A percentile compares a stretch with the other conserved stretches of the same genome.
Conservation (phyloP, 176 grass and related monocot species). For the Rhynchospora breviuscula region DNA sequence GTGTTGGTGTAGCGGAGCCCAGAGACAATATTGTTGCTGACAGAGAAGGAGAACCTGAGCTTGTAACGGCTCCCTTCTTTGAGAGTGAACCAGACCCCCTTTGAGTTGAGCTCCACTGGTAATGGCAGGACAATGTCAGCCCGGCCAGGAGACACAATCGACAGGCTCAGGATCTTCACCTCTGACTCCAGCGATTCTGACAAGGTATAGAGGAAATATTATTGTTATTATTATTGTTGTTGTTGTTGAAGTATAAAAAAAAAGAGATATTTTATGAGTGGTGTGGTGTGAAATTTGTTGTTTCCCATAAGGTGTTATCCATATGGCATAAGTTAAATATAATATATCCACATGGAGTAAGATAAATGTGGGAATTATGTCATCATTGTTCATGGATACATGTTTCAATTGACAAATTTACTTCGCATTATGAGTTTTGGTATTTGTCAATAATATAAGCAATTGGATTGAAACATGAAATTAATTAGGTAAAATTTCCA, state of each 20-base stretch:
- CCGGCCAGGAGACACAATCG: slow-evolving; percentile 59
- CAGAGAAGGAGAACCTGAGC: slow-evolving; percentile 93
- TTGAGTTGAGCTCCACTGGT: slow-evolving; percentile 57
- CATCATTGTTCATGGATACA: background rate
- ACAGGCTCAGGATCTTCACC: slow-evolving; percentile 85
- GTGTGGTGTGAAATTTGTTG: background rate
- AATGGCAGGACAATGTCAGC: slow-evolving; percentile 70
- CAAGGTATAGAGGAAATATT: background rate
- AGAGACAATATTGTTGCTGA: slow-evolving; percentile 91
- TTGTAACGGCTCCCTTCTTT: slow-evolving; percentile 83
- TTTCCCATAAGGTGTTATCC: background rate
- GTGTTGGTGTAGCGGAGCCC: slow-evolving; percentile 92
- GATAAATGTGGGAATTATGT: background rate
- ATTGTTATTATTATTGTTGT: background rate
- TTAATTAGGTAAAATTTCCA: background rate
- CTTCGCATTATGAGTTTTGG: background rate
- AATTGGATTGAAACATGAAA: background rate
- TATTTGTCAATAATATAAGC: background rate
- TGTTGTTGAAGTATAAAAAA: background rate
- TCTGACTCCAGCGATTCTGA: slow-evolving; percentile 76
- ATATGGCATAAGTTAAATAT: background rate
- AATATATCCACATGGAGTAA: background rate
- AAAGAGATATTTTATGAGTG: background rate
- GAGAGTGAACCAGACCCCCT: slow-evolving; percentile 81
- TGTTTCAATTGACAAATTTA: background rate